Base-by-base conservation (phyloP, 257 asterid genomes). In the Nicotiana sylvestris region DNA sequence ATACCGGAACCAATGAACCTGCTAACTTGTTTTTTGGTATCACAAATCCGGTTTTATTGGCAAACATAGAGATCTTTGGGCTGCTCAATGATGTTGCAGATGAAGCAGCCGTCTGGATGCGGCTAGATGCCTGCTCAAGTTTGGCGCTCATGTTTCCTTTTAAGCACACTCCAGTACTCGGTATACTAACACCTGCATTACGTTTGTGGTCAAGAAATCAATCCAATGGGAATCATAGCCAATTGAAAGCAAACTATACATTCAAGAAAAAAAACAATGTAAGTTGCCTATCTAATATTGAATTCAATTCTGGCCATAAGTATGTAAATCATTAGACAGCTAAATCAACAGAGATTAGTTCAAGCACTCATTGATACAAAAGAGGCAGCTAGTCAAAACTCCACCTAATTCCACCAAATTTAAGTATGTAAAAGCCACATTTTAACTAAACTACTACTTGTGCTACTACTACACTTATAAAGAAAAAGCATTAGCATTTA, bases 1-100 rank as follows among this genome's bases (percentile, higher is more conserved):
- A 70, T 21, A 88, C 86, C 77, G 97, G 99, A 84, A 94, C 93
- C 86, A 94, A 83, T 1, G 99, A 95, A 67, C 98, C 98, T 11
- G 95, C 88, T 29, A 92, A 84, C 89, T 93, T 96, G 89, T 96
- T 96, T 85, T 93, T 96, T 4, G 98, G 99, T 85, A 96, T 96
- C 51, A 96, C 90, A 85, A 96, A 96, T 78, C 99, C 98, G 46
- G 91, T 39, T 85, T 91, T 94, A 68, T 89, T 91, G 1, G 86
- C 91, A 84, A 94, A 89, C 90, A 88, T 92, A 57, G 97, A 91
- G 12, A 76, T 81, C 90, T 93, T 96, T 53, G 94, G 87, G 79
- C 88, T 89, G 83, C 88, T 85, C 49, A 92, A 68, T n/a, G 92
- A 62, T 81, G 93, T 78, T 37, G 91, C 69, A 27, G 95, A 57